Percentiles rank a stretch among this genome's conserved stretches.
Evolutionary conservation across 805 yeast species (phyloP).

Genomic region (Ogataea glucozyma): DNA sequence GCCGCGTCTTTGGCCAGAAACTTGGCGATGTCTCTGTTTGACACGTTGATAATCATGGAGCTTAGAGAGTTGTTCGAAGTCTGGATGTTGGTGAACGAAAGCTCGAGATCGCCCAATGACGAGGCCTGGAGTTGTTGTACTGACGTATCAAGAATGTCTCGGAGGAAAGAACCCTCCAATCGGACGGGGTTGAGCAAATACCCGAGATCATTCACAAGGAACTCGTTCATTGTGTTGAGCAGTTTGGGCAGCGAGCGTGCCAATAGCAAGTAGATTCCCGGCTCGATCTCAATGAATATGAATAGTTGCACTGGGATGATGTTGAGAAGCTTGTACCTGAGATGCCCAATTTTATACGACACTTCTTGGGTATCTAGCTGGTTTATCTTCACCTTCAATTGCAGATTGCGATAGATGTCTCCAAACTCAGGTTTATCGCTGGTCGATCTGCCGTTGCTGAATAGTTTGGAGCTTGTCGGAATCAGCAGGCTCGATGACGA

Average conservation of each 20-base stretch:
- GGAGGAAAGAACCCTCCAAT: conserved; percentile 18
- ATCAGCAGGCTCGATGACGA: conserved; percentile 17
- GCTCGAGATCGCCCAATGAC: conserved; percentile 20
- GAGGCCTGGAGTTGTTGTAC: conserved; percentile 6
- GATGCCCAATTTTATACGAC: conserved; percentile 28
- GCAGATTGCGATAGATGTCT: conserved; percentile 24
- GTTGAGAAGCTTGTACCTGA: conserved; percentile 31
- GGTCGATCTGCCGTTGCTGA: conserved; percentile 22
- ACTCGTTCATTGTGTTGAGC: conserved; percentile 22
- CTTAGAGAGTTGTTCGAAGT: conserved; percentile 23
- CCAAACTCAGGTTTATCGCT: conserved; percentile 26
- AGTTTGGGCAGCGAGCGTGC: conserved; percentile 25
- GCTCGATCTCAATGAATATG: conserved; percentile 28
- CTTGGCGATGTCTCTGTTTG: conserved; percentile 24
- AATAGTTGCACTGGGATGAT: conserved; percentile 31
- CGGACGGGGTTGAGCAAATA: conserved; percentile 21
- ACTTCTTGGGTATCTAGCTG: conserved; percentile 13
- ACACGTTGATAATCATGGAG: conserved; percentile 29
- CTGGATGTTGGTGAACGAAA: conserved; percentile 20
- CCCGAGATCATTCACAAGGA: conserved; percentile 26
- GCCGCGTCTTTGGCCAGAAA: conserved; percentile 11
- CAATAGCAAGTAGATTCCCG: conserved; percentile 24
- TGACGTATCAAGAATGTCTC: conserved; percentile 15
- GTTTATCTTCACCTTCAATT: conserved; percentile 28
- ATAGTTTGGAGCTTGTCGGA: conserved; percentile 27